Conservation (phyloP, 495 filamentous ascomycete species). For the Daldinia childiae region DNA sequence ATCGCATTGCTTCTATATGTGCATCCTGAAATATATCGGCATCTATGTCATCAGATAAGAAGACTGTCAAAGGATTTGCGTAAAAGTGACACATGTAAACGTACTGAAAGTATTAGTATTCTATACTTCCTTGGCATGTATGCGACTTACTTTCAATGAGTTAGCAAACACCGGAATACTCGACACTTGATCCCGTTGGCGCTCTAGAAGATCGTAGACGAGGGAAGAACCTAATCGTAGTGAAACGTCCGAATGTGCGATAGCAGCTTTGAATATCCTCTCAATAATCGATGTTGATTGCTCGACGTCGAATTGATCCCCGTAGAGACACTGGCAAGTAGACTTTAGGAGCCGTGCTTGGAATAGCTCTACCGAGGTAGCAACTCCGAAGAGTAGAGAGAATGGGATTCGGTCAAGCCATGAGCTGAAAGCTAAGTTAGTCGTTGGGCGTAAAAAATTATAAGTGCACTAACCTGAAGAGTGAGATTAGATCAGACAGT, state of each 20-base stretch:
- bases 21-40: conserved; percentile 58
- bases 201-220: conserved; percentile 72
- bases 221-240: conserved; percentile 75
- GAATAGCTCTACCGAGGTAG: conserved; percentile 90
- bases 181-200: conserved; percentile 85
- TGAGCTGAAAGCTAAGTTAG: conserved; percentile 61
- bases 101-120: conserved; percentile 65
- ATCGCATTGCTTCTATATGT: conserved; percentile 79
- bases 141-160: conserved; percentile 74
- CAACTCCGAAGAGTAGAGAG: conserved; percentile 84
- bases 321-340: conserved; percentile 73
- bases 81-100: conserved; percentile 97
- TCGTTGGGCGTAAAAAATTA: not conserved
- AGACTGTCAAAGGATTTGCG: conserved; percentile 82
- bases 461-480: conserved; percentile 72
- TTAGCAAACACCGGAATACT: conserved; percentile 82
- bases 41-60: conserved; percentile 58
- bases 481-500: conserved; percentile 76
- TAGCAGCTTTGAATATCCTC: conserved; percentile 75
- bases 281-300: conserved; percentile 79
- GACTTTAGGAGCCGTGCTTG: conserved; percentile 83
- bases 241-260: conserved; percentile 61
- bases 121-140: not conserved
- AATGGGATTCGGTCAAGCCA: conserved; percentile 93
- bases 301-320: conserved; percentile 85